Evolutionary conservation across 768 basidiomycete genomes (phyloP).

Genomic region (Lepiota brunneoincarnata): DNA sequence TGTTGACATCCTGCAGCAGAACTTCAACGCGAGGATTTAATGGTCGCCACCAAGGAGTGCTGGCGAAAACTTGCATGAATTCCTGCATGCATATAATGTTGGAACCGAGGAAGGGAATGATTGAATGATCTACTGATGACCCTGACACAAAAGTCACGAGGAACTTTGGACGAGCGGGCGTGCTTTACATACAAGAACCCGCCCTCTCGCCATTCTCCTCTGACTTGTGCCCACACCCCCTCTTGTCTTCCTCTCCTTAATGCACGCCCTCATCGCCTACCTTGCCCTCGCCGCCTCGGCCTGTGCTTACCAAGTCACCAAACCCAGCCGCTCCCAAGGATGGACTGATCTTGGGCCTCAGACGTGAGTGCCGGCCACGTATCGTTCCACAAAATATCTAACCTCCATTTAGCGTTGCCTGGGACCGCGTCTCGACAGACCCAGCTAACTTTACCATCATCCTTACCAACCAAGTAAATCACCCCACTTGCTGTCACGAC

Average conservation of each 20-base stretch:
- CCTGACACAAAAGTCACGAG: background rate
- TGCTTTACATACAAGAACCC: slow-evolving; percentile 20
- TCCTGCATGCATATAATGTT: background rate
- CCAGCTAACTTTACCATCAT: slow-evolving; percentile 64
- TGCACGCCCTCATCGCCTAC: slow-evolving; percentile 32
- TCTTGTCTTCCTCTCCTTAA: slow-evolving; percentile 17
- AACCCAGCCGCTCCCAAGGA: slow-evolving; percentile 40
- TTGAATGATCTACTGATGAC: background rate
- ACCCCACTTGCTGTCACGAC: background rate
- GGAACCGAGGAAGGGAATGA: background rate
- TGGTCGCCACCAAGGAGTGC: background rate
- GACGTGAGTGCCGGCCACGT: slow-evolving; percentile 26
- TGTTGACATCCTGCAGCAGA: too few species aligned
- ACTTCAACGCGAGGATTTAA: background rate
- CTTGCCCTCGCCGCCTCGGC: slow-evolving; percentile 52
- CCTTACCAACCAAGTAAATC: slow-evolving; percentile 58
- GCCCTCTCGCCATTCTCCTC: slow-evolving; percentile 14
- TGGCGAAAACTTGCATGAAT: background rate
- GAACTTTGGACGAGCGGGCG: slow-evolving; percentile 1
- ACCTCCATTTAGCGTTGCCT: slow-evolving; percentile 39
- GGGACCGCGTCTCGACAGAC: slow-evolving; percentile 69
- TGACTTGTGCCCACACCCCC: slow-evolving; percentile 15
- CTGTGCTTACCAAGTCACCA: slow-evolving; percentile 60
- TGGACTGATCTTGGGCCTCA: slow-evolving; percentile 62
- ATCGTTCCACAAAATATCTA: background rate